Evolutionary conservation across 2,329 filamentous ascomycete species (phyloP).

Genomic region (Pleurostoma richardsiae): DNA sequence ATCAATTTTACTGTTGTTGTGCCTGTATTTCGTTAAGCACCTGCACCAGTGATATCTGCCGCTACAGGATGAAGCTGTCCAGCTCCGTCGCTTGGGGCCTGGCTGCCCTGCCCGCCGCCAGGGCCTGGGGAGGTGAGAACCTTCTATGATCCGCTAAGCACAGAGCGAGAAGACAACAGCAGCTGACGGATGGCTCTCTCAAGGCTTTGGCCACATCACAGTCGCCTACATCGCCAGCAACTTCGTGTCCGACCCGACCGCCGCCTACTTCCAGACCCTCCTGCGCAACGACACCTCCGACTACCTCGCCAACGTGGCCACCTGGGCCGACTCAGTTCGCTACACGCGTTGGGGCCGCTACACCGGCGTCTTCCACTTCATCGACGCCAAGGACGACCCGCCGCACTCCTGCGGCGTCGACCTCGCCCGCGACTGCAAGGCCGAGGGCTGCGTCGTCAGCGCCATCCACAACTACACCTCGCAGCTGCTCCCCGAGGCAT

Average conservation of each 20-base stretch:
- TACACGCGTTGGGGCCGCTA: conserved; percentile 61
- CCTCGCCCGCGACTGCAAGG: conserved; percentile 57
- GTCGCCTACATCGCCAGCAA: conserved; percentile 58
- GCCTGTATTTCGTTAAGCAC: too few relatives aligned
- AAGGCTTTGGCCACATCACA: conserved; percentile 61
- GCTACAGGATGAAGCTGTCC: conserved; percentile 20
- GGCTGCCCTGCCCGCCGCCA: conserved; percentile 23
- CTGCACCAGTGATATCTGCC: too few relatives aligned
- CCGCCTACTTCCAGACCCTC: conserved; percentile 51
- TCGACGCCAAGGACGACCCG: conserved; percentile 61
- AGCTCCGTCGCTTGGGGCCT: conserved; percentile 20
- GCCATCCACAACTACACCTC: conserved; percentile 58
- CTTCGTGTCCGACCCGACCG: conserved; percentile 53
- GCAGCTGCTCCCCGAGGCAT: conserved; percentile 30
- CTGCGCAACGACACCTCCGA: conserved; percentile 48
- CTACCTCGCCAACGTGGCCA: conserved; percentile 59
- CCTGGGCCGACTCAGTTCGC: conserved; percentile 63
- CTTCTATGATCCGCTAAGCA: neutral
- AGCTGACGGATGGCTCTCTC: conserved; percentile 6
- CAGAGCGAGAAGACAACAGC: neutral
- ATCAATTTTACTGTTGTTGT: too few relatives aligned
- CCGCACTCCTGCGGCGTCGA: conserved; percentile 53
- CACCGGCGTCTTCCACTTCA: conserved; percentile 61
- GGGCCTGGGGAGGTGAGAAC: conserved; percentile 37
- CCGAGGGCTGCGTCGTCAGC: conserved; percentile 55